Evolutionary conservation across 2,329 filamentous ascomycete species (phyloP), one percentile per base, ranked within the genome.

Genomic region (Paradendryphiella salina): DNA sequence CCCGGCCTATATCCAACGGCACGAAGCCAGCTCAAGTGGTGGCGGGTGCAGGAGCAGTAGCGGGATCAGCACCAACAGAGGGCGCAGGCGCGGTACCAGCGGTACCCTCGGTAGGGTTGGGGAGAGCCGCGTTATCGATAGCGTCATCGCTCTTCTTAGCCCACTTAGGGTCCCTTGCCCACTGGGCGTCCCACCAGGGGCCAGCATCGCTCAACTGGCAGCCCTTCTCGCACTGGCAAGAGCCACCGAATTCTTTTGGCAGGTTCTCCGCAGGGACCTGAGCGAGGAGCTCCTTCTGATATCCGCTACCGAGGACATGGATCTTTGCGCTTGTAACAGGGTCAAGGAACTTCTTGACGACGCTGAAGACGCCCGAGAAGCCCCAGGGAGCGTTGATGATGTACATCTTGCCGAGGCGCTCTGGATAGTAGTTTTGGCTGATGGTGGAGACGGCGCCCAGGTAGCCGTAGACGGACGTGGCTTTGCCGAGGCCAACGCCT

Each of bases 401-500:
- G 82, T 96, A 99, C 72, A 99, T 82, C 77, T 91, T 92, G 69
- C 94, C 94, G 52, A 99, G 82, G 52, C 94, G 89, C 82, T 99
- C 94, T 6, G 94, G 94, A 79, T 99, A 99, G 85, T 97, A 96
- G 83, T 97, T 96, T 78, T 97, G 94, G 60, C 90, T 96, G 77
- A 99, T 89, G 73, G 80, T 86, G 28, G 90, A 94, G 37, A 90
- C 91, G 72, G 88, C 84, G 67, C 85, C 85, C 63, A 99, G 84
- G 79, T 96, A 97, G 46, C 85, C 82, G 80, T 95, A 96, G 51
- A 96, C 93, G 55, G 88, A 87, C 56, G 85, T 82, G 35, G 90
- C 86, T 76, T 88, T 94, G 72, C 81, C 82, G 64, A 97, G 78
- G 52, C 90, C 90, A 18, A 99, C 92, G 56, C 92, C 92, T 80